phyloP scores from a whole-genome alignment of 768 basidiomycete genomes.

The Hebeloma cylindrosporum region DNA sequence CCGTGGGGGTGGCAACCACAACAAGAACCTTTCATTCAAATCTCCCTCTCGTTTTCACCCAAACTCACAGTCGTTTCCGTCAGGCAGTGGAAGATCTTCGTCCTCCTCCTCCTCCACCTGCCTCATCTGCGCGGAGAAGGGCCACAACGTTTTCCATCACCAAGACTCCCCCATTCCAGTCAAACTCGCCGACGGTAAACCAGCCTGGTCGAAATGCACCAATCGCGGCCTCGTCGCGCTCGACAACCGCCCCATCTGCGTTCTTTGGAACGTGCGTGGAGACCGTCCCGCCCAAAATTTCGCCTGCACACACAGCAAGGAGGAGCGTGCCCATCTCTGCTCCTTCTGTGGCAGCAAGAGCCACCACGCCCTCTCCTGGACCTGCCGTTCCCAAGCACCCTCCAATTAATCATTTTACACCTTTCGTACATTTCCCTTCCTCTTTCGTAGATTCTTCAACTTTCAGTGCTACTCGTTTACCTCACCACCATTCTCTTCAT shows the following conservation, averaged over 20 bases:
- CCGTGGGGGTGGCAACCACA: background rate
- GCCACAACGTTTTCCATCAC: slow-evolving; percentile 20
- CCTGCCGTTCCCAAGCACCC: slow-evolving; percentile 15
- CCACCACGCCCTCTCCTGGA: slow-evolving; percentile 29
- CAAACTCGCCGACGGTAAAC: slow-evolving; percentile 9
- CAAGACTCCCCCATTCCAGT: background rate
- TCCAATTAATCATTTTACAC: too few species aligned
- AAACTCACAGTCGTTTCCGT: background rate
- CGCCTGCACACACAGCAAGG: too few species aligned
- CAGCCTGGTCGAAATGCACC: slow-evolving; percentile 11
- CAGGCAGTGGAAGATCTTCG: slow-evolving; percentile 12
- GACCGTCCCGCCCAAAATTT: too few species aligned
- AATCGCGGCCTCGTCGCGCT: slow-evolving; percentile 11
- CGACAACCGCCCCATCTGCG: slow-evolving; percentile 16
- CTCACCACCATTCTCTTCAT: too few species aligned
- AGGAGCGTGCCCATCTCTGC: slow-evolving; percentile 29
- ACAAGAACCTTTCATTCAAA: background rate
- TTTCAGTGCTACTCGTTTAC: too few species aligned
- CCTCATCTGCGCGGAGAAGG: slow-evolving; percentile 18
- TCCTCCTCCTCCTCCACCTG: slow-evolving; percentile 17
- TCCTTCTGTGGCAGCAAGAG: slow-evolving; percentile 28
- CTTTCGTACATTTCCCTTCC: too few species aligned
- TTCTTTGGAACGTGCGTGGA: slow-evolving; percentile 18
- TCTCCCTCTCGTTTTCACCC: background rate
- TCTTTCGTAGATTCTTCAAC: too few species aligned